Evolutionary conservation across 2,329 filamentous ascomycete species (phyloP).

Genomic region (Aspergillus novoparasiticus): DNA sequence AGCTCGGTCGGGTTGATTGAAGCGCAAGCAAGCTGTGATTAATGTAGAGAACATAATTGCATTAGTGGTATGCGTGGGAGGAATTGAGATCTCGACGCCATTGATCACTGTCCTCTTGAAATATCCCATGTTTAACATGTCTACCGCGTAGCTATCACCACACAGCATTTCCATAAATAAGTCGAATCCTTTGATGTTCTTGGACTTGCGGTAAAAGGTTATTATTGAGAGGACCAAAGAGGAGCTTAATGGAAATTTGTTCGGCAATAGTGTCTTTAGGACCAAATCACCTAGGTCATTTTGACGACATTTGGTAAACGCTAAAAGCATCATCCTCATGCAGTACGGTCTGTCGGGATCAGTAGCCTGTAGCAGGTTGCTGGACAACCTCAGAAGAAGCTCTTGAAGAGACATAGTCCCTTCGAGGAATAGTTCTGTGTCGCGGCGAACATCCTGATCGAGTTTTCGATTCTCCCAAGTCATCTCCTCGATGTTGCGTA

Average conservation of each 20-base stretch:
- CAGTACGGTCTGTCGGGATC: slow-evolving; percentile 40
- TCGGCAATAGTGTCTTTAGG: slow-evolving; percentile 40
- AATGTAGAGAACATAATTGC: slow-evolving; percentile 38
- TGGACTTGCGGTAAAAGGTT: slow-evolving; percentile 42
- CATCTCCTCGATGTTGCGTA: slow-evolving; percentile 21
- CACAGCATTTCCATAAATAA: slow-evolving; percentile 41
- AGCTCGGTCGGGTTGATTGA: slow-evolving; percentile 44
- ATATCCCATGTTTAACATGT: slow-evolving; percentile 30
- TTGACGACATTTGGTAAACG: slow-evolving; percentile 41
- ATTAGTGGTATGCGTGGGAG: slow-evolving; percentile 37
- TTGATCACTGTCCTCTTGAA: slow-evolving; percentile 35
- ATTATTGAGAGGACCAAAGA: slow-evolving; percentile 41
- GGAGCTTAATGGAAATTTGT: slow-evolving; percentile 39
- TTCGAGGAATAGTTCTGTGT: slow-evolving; percentile 32
- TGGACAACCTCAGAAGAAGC: slow-evolving; percentile 38
- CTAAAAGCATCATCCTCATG: slow-evolving; percentile 38
- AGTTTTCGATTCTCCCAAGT: slow-evolving; percentile 24
- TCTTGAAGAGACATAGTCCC: slow-evolving; percentile 37
- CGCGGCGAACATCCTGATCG: slow-evolving; percentile 31
- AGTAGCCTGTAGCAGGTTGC: slow-evolving; percentile 36
- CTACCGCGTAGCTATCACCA: slow-evolving; percentile 37
- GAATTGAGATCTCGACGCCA: slow-evolving; percentile 39
- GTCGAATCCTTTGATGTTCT: slow-evolving; percentile 45
- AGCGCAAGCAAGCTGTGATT: slow-evolving; percentile 41
- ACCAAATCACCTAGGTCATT: slow-evolving; percentile 44